phyloP scores from a whole-genome alignment of 2,329 filamentous ascomycete species.

The Graphium sp. region DNA sequence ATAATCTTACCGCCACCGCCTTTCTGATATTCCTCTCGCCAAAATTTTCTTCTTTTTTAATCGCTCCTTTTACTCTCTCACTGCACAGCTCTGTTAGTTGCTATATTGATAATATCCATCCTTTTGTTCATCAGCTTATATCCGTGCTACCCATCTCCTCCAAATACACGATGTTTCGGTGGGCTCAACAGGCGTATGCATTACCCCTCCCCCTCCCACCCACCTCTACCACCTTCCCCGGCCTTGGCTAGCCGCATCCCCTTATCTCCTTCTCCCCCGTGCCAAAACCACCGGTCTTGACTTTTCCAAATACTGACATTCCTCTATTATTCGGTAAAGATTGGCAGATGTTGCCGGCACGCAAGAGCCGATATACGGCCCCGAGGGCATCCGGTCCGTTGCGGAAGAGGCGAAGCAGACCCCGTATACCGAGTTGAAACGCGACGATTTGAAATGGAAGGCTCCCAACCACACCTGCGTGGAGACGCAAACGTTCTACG shows the following conservation, averaged over 20 bases:
- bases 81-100: no score
- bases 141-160: constrained; percentile 1
- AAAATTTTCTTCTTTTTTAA: constrained; percentile 2
- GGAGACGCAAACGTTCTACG: constrained; percentile 90
- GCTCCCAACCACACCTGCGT: constrained; percentile 72
- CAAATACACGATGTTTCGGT: constrained; percentile 61
- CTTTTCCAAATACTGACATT: constrained; percentile 2
- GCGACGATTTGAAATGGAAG: constrained; percentile 69
- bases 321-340: constrained; percentile 18
- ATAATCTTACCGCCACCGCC: not conserved
- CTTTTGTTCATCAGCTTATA: not conserved
- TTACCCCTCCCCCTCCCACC: constrained; percentile 5
- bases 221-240: constrained; percentile 2
- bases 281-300: constrained; percentile 3
- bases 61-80: constrained; percentile 2
- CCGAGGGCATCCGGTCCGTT: constrained; percentile 73
- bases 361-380: constrained; percentile 89
- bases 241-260: no score
- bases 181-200: constrained; percentile 78
- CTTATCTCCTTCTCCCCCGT: constrained; percentile 8
- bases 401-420: constrained; percentile 61
- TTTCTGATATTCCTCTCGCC: constrained; percentile 1
- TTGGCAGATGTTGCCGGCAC: constrained; percentile 78
- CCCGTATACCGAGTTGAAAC: constrained; percentile 64
- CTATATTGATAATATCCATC: no score